Evolutionary conservation across 1,284 basidiomycete genomes (phyloP).

Genomic region (Testicularia cyperi): DNA sequence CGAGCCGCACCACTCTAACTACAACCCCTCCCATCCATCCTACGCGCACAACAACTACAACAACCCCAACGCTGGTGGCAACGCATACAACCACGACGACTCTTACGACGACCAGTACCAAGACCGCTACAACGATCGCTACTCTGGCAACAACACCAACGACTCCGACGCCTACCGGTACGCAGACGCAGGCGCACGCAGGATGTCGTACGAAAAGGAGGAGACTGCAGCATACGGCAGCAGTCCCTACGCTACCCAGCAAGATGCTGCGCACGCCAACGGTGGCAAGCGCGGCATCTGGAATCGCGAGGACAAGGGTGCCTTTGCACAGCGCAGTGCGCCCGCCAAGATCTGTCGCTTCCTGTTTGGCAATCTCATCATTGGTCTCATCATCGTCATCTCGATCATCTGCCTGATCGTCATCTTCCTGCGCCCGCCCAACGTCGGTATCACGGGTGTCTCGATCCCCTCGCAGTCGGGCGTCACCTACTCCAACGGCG

Average conservation of each 20-base stretch:
- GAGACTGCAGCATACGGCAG: slow-evolving; percentile 7
- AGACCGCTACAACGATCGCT: background rate
- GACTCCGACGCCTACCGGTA: background rate
- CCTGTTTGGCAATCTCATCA: slow-evolving; percentile 45
- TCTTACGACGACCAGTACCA: slow-evolving; percentile 13
- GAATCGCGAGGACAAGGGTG: slow-evolving; percentile 46
- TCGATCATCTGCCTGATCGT: slow-evolving; percentile 50
- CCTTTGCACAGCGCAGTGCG: slow-evolving; percentile 39
- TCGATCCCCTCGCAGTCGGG: slow-evolving; percentile 19
- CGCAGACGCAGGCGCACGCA: slow-evolving; percentile 8
- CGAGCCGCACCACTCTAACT: slow-evolving; percentile 6
- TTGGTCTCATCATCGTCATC: slow-evolving; percentile 46
- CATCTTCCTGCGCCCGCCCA: slow-evolving; percentile 53
- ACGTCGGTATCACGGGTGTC: slow-evolving; percentile 45
- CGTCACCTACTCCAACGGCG: slow-evolving; percentile 31
- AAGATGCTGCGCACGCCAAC: too few species aligned
- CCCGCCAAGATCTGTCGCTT: slow-evolving; percentile 47
- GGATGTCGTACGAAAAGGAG: slow-evolving; percentile 21
- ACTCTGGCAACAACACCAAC: background rate
- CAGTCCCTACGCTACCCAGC: slow-evolving; percentile 16
- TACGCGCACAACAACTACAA: slow-evolving; percentile 3
- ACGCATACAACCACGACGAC: slow-evolving; percentile 12
- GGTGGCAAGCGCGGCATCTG: slow-evolving; percentile 54
- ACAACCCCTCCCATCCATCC: slow-evolving; percentile 1
- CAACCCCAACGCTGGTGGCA: background rate